These are phyloP conservation scores for Nicotiana knightiana DNA, from an alignment of 257 asterid genomes.

Conservation along the genomic window DNA sequence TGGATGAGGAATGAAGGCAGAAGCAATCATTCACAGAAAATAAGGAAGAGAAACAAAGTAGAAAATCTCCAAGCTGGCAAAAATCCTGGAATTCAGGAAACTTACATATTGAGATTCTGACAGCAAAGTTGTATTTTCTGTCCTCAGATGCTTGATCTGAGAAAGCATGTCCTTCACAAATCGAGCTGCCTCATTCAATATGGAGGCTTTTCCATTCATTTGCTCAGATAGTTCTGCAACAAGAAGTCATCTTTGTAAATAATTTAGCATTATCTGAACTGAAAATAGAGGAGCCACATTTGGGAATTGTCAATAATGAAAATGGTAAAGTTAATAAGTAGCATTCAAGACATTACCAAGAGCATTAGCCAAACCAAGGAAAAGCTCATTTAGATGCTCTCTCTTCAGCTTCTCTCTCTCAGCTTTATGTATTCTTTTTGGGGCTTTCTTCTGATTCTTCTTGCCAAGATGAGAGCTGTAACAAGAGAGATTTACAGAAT, in stretches of 20 bases:
- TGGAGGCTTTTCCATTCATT: slow-evolving; percentile 44
- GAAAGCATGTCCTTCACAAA: slow-evolving; percentile 38
- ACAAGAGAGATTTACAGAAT: not conserved
- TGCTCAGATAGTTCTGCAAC: slow-evolving; percentile 46
- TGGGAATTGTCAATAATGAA: not conserved
- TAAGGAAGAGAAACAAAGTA: not conserved
- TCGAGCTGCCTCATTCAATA: slow-evolving; percentile 45
- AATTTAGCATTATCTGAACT: not conserved
- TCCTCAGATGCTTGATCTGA: slow-evolving; percentile 38
- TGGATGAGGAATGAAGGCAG: not conserved
- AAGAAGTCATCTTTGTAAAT: not conserved
- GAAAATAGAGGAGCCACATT: not conserved
- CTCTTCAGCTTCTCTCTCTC: slow-evolving; percentile 76
- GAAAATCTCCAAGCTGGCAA: not conserved
- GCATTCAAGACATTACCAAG: slow-evolving; percentile 34
- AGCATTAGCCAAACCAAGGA: slow-evolving; percentile 53
- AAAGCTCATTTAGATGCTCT: slow-evolving; percentile 48
- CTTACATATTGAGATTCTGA: slow-evolving; percentile 57
- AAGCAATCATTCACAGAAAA: not conserved
- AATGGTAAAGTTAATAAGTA: not conserved
- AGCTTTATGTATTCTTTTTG: slow-evolving; percentile 54
- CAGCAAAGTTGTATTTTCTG: slow-evolving; percentile 35
- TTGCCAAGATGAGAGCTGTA: slow-evolving; percentile 34
- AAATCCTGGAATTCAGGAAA: not conserved
- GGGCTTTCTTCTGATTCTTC: slow-evolving; percentile 41